These are phyloP conservation scores for Evernia prunastri DNA, from an alignment of 495 filamentous ascomycete species.

Conservation along the genomic window DNA sequence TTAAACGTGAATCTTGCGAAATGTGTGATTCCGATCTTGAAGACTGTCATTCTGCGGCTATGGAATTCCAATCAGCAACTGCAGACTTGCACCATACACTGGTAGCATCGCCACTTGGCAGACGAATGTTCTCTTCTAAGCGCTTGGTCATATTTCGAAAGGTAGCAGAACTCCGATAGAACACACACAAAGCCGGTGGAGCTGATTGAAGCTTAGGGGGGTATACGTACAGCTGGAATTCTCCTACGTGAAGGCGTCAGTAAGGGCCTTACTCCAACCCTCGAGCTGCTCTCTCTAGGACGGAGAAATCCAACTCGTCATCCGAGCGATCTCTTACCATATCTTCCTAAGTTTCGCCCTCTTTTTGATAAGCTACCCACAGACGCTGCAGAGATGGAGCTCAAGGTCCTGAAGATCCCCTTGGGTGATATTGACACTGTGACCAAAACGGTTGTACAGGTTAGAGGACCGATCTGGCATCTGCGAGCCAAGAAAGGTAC, in stretches of 20 bases:
- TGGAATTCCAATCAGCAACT: constrained; percentile 68
- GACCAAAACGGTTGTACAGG: constrained; percentile 64
- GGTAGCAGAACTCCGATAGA: constrained; percentile 33
- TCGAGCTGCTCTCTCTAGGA: constrained; percentile 73
- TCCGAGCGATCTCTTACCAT: constrained; percentile 73
- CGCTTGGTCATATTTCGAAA: constrained; percentile 68
- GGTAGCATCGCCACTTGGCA: constrained; percentile 67
- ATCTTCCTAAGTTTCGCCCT: constrained; percentile 57
- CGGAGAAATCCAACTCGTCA: constrained; percentile 56
- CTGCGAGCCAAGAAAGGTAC: constrained; percentile 43
- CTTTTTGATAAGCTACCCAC: constrained; percentile 55
- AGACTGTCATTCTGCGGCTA: constrained; percentile 68
- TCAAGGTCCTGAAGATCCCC: constrained; percentile 58
- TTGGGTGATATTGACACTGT: constrained; percentile 73
- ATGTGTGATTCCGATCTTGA: constrained; percentile 77
- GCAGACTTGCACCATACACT: constrained; percentile 65
- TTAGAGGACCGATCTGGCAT: constrained; percentile 41
- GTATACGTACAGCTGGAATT: constrained; percentile 71
- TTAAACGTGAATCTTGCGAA: constrained; percentile 77
- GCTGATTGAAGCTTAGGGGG: constrained; percentile 52
- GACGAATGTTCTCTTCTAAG: constrained; percentile 65
- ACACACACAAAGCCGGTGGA: not conserved
- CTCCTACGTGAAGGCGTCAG: constrained; percentile 67
- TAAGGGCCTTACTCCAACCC: constrained; percentile 51
- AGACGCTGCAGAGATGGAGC: constrained; percentile 48